Conservation (phyloP, 208 protist genomes). For the Sergeia podlipaevii region DNA sequence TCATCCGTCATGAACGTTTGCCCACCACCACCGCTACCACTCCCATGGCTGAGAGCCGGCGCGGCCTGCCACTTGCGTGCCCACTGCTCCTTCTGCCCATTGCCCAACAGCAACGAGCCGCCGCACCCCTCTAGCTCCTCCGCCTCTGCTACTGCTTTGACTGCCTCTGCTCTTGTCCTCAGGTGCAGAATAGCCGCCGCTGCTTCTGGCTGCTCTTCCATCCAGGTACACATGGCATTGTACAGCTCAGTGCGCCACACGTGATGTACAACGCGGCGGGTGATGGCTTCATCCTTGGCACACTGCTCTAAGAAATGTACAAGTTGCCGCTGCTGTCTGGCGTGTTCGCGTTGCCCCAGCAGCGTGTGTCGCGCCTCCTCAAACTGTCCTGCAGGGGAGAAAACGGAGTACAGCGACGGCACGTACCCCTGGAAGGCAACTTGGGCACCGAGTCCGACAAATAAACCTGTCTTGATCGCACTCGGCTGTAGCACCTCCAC, state of each 20-base stretch:
- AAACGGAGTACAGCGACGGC: conserved; percentile 46
- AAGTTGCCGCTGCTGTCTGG: conserved; percentile 18
- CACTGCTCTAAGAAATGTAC: conserved; percentile 29
- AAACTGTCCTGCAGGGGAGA: conserved; percentile 44
- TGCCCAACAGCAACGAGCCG: too few species aligned
- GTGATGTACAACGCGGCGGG: conserved; percentile 15
- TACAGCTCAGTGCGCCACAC: conserved; percentile 9
- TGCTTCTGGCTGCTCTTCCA: not conserved
- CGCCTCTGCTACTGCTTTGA: not conserved
- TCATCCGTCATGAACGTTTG: too few species aligned
- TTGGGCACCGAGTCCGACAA: conserved; percentile 28
- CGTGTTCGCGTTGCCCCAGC: conserved; percentile 8
- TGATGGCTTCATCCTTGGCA: conserved; percentile 26
- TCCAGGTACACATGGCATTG: not conserved
- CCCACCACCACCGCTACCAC: too few species aligned
- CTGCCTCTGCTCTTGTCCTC: conserved; percentile 1
- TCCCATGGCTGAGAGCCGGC: too few species aligned
- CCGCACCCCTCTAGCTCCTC: not conserved
- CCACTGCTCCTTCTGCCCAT: too few species aligned
- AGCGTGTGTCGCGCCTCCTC: conserved; percentile 42
- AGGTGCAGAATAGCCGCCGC: not conserved
- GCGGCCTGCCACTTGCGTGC: too few species aligned
- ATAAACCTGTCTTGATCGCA: conserved; percentile 51
- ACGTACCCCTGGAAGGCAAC: conserved; percentile 40
- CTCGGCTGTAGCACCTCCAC: conserved; percentile 51